Base-by-base conservation (phyloP, 768 basidiomycete genomes). In the Lactarius pseudohatsudake region DNA sequence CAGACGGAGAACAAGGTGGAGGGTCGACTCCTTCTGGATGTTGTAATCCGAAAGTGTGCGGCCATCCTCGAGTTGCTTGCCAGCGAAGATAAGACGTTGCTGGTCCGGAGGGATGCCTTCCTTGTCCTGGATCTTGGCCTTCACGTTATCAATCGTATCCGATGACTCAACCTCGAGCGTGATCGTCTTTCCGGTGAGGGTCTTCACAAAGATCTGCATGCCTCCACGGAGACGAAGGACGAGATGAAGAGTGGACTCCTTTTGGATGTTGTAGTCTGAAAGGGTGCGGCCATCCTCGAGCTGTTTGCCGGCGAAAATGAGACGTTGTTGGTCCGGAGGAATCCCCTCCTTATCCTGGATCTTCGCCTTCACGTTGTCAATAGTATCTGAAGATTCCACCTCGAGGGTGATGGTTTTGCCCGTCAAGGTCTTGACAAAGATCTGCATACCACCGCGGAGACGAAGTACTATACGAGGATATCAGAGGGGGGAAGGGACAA, bases 391-490 rank as follows among this genome's bases (percentile, higher is more conserved):
- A 0, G 74, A 75, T 62, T 75, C 83, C 62, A 85, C 84, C 75
- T 85, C 84, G 41, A 84, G 77, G 32, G 83, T 84, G 73, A 84
- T 84, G 56, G 82, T 83, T 79, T 83, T 83, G n/a, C 81, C 81
- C 50, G 81, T 82, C 40, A 82, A 67, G 28, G 77, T 80, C 78
- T 78, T 84, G 71, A 84, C 81, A 73, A 84, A 83, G 73, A 83
- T 84, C 73, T 84, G 75, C 75, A 75, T 75, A 26, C 75, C 75
- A 54, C 75, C 75, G 47, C 75, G 75, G 26, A 75, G 75, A 78
- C 75, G 75, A 61, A 85, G 79, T 53, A 85, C 83, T 74, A 40
- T 0, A 57, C 54, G 11, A 5, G 18, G 6, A 22, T 32, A 32
- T 58, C 13, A 66, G 45, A 26, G n/a, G 11, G 45, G 2, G 36